phyloP scores from a whole-genome alignment of 2,329 filamentous ascomycete species.

The Verticillium dahliae region DNA sequence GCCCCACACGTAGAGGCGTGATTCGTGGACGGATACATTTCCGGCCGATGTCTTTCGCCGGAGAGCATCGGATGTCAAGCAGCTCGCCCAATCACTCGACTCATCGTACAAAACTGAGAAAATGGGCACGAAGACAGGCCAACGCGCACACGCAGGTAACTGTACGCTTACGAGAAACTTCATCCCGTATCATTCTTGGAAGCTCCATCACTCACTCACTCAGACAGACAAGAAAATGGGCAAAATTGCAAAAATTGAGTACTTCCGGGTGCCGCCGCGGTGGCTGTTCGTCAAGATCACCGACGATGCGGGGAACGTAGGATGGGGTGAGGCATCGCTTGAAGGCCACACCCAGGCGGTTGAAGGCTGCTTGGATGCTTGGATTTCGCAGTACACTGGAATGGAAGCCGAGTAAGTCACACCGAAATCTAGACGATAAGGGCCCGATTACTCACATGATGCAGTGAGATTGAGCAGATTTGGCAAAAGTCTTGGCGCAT shows the following conservation, averaged over 20 bases:
- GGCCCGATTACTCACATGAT: neutral
- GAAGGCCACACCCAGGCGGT: constrained; percentile 70
- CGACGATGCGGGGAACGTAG: constrained; percentile 55
- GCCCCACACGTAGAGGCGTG: neutral
- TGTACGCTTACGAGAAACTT: neutral
- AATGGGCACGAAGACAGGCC: neutral
- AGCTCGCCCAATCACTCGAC: neutral
- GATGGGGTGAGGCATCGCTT: constrained; percentile 70
- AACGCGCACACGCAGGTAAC: neutral
- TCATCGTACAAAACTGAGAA: neutral
- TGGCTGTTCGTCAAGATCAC: constrained; percentile 76
- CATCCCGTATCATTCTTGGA: too few species aligned
- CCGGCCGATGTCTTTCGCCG: neutral
- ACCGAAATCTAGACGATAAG: too few species aligned
- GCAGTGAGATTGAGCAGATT: constrained; percentile 70
- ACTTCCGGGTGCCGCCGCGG: constrained; percentile 67
- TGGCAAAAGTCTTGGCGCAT: constrained; percentile 69
- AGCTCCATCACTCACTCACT: too few species aligned
- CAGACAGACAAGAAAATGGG: constrained; percentile 38
- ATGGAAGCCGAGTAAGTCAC: constrained; percentile 60
- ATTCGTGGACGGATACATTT: constrained; percentile 1
- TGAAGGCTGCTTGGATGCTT: constrained; percentile 65
- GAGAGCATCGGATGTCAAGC: neutral
- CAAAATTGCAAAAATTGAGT: constrained; percentile 61
- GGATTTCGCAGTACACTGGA: constrained; percentile 54